Base-by-base conservation (phyloP, 768 basidiomycete species). In the Phylloporus sp. region DNA sequence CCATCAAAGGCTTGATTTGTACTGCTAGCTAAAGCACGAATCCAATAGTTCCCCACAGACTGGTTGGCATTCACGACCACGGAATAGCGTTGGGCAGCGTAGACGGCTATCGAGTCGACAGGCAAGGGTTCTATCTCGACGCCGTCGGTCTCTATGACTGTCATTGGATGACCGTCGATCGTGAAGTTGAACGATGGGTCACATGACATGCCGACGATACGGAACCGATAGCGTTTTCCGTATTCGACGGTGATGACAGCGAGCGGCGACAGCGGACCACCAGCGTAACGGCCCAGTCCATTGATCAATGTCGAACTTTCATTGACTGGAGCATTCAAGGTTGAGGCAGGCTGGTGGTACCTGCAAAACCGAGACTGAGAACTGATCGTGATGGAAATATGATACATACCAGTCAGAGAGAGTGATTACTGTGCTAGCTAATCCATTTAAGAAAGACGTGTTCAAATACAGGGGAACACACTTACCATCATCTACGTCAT, bases 81-180 rank as follows among this genome's bases (percentile, higher is more conserved):
- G 1, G 78, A 77, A 63, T 80, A 81, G 15, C 80, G 73, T 61
- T 81, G 80, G 3, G 69, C 78, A 2, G 75, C 65, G 39, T 72
- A 76, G 35, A 84, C 77, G 11, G 71, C 65, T 26, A 79, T 60
- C 6, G 66, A 67, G 49, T 78, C 75, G 4, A 78, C 77, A 3
- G 55, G 57, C 7, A 73, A 49, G 0, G 80, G 76, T 45, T 70
- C 50, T 10, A 67, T 63, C 50, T 71, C 70, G 18, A 67, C 59
- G 9, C 73, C 74, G 45, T 80, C 78, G 4, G 67, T 72, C 59
- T 79, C 78, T 45, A 79, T 79, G 45, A 79, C 62, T 0, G 73
- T 78, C 58, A 78, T 61, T 2, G 36, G 54, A 49, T 80, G 79
- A 1, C 67, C 70, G 53, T 78, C 75, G 49, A 80, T 75, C 2